Conservation (phyloP, 768 basidiomycete genomes). For the Erythrobasidium yunnanense region DNA sequence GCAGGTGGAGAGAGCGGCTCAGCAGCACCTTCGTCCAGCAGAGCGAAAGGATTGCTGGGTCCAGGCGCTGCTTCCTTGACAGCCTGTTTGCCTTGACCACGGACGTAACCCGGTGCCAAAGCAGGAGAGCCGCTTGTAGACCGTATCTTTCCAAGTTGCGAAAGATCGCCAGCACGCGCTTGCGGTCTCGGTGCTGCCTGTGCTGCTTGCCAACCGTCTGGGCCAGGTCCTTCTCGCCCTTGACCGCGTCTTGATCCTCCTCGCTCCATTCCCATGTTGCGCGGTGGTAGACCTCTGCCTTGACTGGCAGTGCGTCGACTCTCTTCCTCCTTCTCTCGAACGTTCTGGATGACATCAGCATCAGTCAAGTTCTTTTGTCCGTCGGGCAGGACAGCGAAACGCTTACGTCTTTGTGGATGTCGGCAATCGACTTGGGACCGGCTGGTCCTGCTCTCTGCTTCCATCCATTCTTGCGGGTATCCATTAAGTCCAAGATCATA, state of each 20-base stretch:
- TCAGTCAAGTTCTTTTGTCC: constrained; percentile 1
- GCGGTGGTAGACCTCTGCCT: constrained; percentile 38
- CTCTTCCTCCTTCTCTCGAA: constrained; percentile 59
- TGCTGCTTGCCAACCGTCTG: constrained; percentile 77
- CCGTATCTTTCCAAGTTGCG: constrained; percentile 77
- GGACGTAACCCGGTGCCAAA: constrained; percentile 71
- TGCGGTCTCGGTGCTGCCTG: constrained; percentile 52
- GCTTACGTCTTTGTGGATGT: constrained; percentile 74
- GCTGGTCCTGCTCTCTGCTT: constrained; percentile 57
- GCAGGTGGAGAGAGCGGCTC: constrained; percentile 8
- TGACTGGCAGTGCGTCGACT: constrained; percentile 53
- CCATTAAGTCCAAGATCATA: constrained; percentile 92
- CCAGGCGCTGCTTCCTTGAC: constrained; percentile 55
- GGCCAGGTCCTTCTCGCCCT: constrained; percentile 48
- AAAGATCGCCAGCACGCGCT: constrained; percentile 67
- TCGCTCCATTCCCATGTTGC: constrained; percentile 53
- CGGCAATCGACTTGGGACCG: constrained; percentile 76
- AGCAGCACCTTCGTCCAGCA: constrained; percentile 37
- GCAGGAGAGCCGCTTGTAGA: constrained; percentile 46
- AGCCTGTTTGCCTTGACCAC: constrained; percentile 63
- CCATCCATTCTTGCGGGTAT: constrained; percentile 77
- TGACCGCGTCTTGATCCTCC: constrained; percentile 81
- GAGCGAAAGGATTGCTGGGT: constrained; percentile 48
- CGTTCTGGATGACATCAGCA: constrained; percentile 49
- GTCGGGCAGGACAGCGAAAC: background rate